Base-by-base conservation (phyloP, 2,329 filamentous ascomycete genomes). In the Neofusicoccum cordaticola region DNA sequence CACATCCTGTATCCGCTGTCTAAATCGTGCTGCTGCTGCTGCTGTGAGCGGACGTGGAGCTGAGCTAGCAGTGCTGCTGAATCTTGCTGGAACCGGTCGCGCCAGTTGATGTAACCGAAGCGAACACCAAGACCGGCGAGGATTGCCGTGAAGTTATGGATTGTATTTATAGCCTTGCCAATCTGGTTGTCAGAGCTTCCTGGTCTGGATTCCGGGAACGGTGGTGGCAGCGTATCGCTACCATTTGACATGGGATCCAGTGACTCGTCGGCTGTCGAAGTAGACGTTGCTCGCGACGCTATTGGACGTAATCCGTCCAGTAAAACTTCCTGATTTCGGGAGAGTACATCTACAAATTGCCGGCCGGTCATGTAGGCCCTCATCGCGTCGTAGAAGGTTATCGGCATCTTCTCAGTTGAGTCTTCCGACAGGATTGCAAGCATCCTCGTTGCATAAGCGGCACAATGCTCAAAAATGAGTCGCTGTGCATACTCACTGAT, bases 381-480 rank as follows among this genome's bases (percentile, higher is more conserved):
- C 71, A 96, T 84, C 1, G 93, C 91, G 73, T 97, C 94, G 72
- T 96, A 89, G 70, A 93, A 97, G 0, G 91, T 94, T 71, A 95
- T 86, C 60, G 94, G 90, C 4, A 89, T 85, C 15, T 85, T 83
- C 66, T 72, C 87, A 84, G 37, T 81, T 78, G 3, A 85, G 37
- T 75, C 73, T 15, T 70, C 70, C 3, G 84, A 84, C 27, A 90
- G 84, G 51, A 92, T 84, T 4, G 87, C 85, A 70, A 90, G 85
- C 67, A 96, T 87, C 66, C 87, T 86, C 66, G 90, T 85, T 56
- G 95, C 85, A 72, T 95, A 97, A n/a, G 89, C 85, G 69, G 94
- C 87, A 68, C 89, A 89, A 71, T 95, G 89, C 74, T 97, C 92
- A 74, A 96, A 96, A 45, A 97, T 91, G 27, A 96, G 82, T 35